Evolutionary conservation across 2,329 filamentous ascomycete species (phyloP).

Genomic region (Pyricularia sp.): DNA sequence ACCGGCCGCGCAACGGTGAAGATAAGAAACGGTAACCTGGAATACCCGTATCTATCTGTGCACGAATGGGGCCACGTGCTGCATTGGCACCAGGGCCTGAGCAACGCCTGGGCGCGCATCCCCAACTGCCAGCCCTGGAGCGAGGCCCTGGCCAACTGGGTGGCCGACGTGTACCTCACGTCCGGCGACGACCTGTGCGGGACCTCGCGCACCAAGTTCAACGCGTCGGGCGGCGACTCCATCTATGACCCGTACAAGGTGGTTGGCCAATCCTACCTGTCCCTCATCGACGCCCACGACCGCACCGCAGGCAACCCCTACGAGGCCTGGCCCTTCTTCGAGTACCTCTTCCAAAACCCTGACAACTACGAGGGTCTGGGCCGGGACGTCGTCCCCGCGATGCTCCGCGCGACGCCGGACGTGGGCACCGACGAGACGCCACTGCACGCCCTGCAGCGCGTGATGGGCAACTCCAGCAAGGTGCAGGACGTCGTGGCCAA

Average conservation of each 20-base stretch:
- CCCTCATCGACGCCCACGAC: slow-evolving; percentile 30
- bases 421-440: slow-evolving; percentile 34
- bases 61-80: slow-evolving; percentile 37
- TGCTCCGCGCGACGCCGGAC: slow-evolving; percentile 28
- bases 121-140: slow-evolving; percentile 34
- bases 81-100: slow-evolving; percentile 27
- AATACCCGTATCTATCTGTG: slow-evolving; percentile 25
- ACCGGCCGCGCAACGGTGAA: slow-evolving; percentile 29
- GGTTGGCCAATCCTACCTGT: slow-evolving; percentile 32
- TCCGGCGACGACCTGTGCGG: slow-evolving; percentile 25
- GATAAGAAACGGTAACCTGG: slow-evolving; percentile 25
- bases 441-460: slow-evolving; percentile 28
- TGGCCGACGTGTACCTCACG: slow-evolving; percentile 34
- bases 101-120: slow-evolving; percentile 27
- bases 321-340: slow-evolving; percentile 36
- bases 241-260: slow-evolving; percentile 29
- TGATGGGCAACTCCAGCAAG: slow-evolving; percentile 19
- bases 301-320: slow-evolving; percentile 32
- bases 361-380: slow-evolving; percentile 28
- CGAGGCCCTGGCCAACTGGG: slow-evolving; percentile 37
- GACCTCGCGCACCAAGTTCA: slow-evolving; percentile 20
- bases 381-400: slow-evolving; percentile 24
- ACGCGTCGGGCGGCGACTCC: slow-evolving; percentile 20
- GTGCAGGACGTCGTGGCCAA: slow-evolving; percentile 28
- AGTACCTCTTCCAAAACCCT: slow-evolving; percentile 34